These are phyloP conservation scores for Mucor lusitanicus DNA, from an alignment of 371 early-diverging fungal species.

Conservation along the genomic window DNA sequence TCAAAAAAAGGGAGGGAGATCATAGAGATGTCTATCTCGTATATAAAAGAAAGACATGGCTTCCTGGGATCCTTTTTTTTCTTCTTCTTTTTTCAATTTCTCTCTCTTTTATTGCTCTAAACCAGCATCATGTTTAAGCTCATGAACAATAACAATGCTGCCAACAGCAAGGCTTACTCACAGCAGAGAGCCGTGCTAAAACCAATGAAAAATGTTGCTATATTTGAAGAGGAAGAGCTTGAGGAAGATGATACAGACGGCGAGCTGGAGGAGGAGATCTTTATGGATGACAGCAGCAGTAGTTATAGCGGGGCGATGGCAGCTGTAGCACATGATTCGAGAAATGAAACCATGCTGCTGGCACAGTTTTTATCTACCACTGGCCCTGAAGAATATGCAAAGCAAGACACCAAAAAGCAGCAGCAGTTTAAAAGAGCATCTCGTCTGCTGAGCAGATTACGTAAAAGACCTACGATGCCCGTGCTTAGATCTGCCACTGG, in stretches of 20 bases:
- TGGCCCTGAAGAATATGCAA: slow-evolving; percentile 38
- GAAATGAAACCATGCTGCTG: slow-evolving; percentile 29
- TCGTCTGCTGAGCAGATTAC: slow-evolving; percentile 27
- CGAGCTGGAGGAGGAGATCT: background rate
- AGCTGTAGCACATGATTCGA: background rate
- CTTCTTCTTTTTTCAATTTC: slow-evolving; percentile 1
- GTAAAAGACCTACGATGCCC: slow-evolving; percentile 27
- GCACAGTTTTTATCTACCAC: slow-evolving; percentile 43
- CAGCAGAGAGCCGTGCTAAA: slow-evolving; percentile 20
- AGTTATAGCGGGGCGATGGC: background rate
- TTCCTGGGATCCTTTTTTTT: background rate
- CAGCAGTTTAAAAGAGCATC: slow-evolving; percentile 34
- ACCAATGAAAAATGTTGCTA: background rate
- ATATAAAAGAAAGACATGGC: background rate
- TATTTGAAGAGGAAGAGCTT: slow-evolving; percentile 13
- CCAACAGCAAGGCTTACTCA: slow-evolving; percentile 1
- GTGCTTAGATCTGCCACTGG: background rate
- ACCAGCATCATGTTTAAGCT: slow-evolving; percentile 12
- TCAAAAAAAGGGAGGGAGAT: background rate
- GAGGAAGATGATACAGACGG: background rate
- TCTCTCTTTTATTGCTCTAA: background rate
- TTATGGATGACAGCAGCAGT: slow-evolving; percentile 1
- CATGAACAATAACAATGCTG: background rate
- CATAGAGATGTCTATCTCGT: background rate
- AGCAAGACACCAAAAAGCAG: slow-evolving; percentile 9